Evolutionary conservation across 257 asterid genomes (phyloP), one percentile per base, ranked within the genome.

Genomic region (Jasminum sambac): DNA sequence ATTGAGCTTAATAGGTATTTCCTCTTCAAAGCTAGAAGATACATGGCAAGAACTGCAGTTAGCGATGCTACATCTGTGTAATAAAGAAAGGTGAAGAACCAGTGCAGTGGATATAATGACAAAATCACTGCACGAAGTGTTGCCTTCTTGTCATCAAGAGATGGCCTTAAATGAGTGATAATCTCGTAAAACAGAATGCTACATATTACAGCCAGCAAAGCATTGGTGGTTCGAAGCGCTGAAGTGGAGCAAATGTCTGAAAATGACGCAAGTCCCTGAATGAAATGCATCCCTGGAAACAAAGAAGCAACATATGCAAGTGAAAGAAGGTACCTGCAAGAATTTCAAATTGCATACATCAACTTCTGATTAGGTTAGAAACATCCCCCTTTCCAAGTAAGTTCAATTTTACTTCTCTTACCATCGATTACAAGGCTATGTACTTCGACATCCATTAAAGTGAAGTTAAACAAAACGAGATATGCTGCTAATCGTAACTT

Each of bases 291-390:
- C 73, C 96, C 92, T 78, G 97, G 97, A 86, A 89, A 94, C 82
- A 89, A 79, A 81, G 95, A 94, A 78, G 96, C 92, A 85, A 88
- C 80, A 88, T 91, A 89, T 76, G 93, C 96, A 72, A 89, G 95
- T 84, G 99, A 95, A 83, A 89, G 82, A 79, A 89, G 75, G 90
- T 95, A 95, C 96, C 99, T 95, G 94, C 95, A 88, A 79, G 75
- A 74, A 66, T 81, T 58, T 63, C 65, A 64, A 67, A 78, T 70
- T 50, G 59, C 80, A 77, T 59, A 74, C 72, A 85, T 88, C 81
- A 88, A 82, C 72, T 63, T 72, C 60, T 57, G 34, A 48, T 75
- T 68, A 24, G 60, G 68, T 74, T 46, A 34, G 65, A 23, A 63
- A 43, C 5, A 50, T 6, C 25, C 50, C 30, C 64, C 9, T 17